Evolutionary conservation across 2,329 filamentous ascomycete species (phyloP), one percentile per base, ranked within the genome.

Genomic region (Orbilia javanica): DNA sequence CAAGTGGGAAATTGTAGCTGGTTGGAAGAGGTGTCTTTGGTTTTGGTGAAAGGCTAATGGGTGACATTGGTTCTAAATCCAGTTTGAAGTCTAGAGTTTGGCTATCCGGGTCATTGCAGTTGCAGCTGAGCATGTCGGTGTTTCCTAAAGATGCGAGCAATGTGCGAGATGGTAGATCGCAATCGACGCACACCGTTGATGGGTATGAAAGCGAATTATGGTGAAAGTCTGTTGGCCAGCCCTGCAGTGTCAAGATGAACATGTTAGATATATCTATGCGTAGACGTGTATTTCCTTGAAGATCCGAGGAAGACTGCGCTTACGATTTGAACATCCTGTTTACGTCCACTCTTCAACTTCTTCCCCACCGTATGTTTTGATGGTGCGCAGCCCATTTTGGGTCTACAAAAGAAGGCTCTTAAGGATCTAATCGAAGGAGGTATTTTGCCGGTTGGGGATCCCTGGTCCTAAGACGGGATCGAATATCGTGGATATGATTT

Each of bases 101-200:
- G 25, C 50, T 53, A 36, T 71, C 57, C 11, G 48, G 50, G 5
- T 55, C 52, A 31, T 66, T 69, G 53, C 74, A 78, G 52, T 62
- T 63, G 62, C 74, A 78, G 63, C 62, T 67, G 18, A 67, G 34
- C 18, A 46, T 53, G 18, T 78, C 74, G 31, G 48, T 71, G 39
- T 78, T 78, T 18, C 67, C 74, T 18, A 78, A 53, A 11, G 74
- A 78, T 22, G 52, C 65, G 13, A 78, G 74, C 25, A 78, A 50
- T 42, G 74, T 50, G 25, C 67, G 67, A 31, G 74, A 78, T 3
- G 74, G 74, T 18, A 78, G 34, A 10, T 68, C 46, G 53, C 74
- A 78, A 13, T 72, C 67, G 36, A 78, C 68, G 67, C 74, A 78
- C 74, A 78, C 67, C 67, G 74, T 64, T 36, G 74, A 78, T 15